Conservation (phyloP, 768 basidiomycete genomes). For the Nidularia sp. region DNA sequence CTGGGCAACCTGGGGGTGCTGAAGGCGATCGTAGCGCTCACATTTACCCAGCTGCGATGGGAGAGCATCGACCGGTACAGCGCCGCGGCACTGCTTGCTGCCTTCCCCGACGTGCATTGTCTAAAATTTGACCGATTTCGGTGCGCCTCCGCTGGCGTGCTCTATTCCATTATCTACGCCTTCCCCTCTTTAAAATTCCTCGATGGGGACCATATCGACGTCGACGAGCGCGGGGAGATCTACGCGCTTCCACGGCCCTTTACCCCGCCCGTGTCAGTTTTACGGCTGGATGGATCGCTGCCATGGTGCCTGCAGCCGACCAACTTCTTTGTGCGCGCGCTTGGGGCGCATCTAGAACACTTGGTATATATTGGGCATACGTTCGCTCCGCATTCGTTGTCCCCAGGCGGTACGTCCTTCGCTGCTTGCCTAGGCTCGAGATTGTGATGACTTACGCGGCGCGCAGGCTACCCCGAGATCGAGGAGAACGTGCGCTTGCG, state of each 20-base stretch:
- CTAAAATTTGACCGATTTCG: neutral
- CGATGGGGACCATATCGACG: neutral
- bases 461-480: neutral
- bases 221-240: neutral
- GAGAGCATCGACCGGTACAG: neutral
- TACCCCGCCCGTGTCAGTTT: neutral
- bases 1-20: neutral
- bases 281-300: neutral
- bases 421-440: neutral
- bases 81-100: neutral
- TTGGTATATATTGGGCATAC: neutral
- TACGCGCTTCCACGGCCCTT: neutral
- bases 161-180: neutral
- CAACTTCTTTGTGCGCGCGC: neutral
- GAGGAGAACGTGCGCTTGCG: neutral
- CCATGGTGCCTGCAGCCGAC: neutral
- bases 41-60: neutral
- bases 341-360: neutral
- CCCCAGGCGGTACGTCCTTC: neutral
- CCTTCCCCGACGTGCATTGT: neutral
- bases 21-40: neutral
- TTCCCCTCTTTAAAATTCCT: neutral
- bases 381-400: neutral
- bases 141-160: neutral
- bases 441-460: neutral